These are phyloP conservation scores for Sclerotinia spermophila DNA, from an alignment of 2,329 filamentous ascomycete species.

Conservation along the genomic window DNA sequence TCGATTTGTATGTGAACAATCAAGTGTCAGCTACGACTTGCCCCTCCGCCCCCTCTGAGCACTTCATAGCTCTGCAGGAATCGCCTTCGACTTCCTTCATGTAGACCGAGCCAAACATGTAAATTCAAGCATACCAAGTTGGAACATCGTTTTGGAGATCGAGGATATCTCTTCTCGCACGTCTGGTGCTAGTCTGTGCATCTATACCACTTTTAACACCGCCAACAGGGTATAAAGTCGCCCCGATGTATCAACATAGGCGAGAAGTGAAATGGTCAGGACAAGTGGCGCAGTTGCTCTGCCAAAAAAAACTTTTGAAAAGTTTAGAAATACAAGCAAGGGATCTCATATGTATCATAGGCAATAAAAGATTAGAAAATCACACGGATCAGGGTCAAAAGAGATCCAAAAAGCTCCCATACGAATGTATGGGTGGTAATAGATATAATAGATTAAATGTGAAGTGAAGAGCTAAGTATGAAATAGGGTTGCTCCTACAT, in stretches of 20 bases:
- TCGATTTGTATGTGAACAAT: background rate
- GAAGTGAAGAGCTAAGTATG: background rate
- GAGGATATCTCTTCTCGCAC: constrained; percentile 19
- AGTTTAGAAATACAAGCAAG: background rate
- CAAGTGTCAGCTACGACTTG: background rate
- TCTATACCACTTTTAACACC: constrained; percentile 22
- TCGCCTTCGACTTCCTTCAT: background rate
- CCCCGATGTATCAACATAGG: background rate
- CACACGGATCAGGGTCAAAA: background rate
- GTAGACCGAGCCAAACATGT: background rate
- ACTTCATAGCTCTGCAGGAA: background rate
- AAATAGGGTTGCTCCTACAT: background rate
- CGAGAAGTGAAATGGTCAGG: background rate
- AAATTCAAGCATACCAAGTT: constrained; percentile 12
- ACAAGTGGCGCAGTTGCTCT: background rate
- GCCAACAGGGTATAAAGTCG: constrained; percentile 14
- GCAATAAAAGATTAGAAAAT: background rate
- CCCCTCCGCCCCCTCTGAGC: no score
- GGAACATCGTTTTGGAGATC: constrained; percentile 20
- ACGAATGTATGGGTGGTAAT: background rate
- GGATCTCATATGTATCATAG: background rate
- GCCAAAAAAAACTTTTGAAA: background rate
- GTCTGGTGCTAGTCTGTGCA: constrained; percentile 15
- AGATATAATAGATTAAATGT: background rate
- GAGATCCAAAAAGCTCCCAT: background rate